Evolutionary conservation across 116 monocot genomes (phyloP).

Genomic region (Papilionanthe hybrid): DNA sequence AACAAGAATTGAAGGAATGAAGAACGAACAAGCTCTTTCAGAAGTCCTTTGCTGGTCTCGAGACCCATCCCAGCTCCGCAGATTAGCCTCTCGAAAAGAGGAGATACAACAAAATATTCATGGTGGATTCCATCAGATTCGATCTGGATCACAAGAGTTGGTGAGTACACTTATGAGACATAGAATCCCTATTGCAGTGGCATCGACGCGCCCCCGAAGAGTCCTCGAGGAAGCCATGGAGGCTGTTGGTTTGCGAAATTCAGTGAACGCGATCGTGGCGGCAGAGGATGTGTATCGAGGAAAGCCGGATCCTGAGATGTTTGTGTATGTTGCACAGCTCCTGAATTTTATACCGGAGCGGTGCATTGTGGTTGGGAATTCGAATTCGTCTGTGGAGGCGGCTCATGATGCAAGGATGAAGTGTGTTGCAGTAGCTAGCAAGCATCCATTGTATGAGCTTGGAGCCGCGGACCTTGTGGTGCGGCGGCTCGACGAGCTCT

Average conservation of each 20-base stretch:
- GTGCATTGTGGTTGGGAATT: conserved; percentile 93
- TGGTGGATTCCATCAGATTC: conserved; percentile 45
- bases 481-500: conserved; percentile 62
- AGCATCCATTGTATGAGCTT: conserved; percentile 78
- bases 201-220: conserved; percentile 56
- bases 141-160: conserved; percentile 72
- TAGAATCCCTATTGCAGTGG: conserved; percentile 76
- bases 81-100: conserved; percentile 66
- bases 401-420: conserved; percentile 93
- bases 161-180: conserved; percentile 48
- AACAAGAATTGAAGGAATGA: conserved; percentile 84
- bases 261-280: conserved; percentile 47
- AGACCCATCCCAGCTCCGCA: conserved; percentile 55
- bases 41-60: conserved; percentile 95
- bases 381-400: conserved; percentile 86
- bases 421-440: conserved; percentile 89
- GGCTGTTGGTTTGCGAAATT: conserved; percentile 45
- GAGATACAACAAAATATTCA: conserved; percentile 49
- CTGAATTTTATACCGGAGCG: conserved; percentile 74
- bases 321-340: conserved; percentile 67
- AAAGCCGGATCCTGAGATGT: conserved; percentile 98
- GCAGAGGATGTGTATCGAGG: conserved; percentile 87
- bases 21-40: conserved; percentile 88
- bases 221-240: conserved; percentile 56
- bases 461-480: conserved; percentile 80